phyloP scores from a whole-genome alignment of 2,329 filamentous ascomycete species.

The Fusarium agapanthi region DNA sequence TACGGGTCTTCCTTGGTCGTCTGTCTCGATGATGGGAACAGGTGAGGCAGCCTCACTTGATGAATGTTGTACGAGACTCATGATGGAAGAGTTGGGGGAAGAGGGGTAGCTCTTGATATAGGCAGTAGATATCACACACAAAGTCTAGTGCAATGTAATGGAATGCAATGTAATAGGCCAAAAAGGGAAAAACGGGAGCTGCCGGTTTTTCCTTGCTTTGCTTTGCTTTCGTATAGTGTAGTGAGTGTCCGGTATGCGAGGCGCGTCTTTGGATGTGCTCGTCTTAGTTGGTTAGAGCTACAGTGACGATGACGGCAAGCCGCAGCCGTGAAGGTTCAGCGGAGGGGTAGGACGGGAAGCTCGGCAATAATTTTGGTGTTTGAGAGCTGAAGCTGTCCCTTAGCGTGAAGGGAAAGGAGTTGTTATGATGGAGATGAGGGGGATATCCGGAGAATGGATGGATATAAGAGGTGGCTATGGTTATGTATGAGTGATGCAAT shows the following conservation, averaged over 20 bases:
- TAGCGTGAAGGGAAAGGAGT: neutral
- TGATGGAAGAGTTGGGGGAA: constrained; percentile 26
- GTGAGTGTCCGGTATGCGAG: neutral
- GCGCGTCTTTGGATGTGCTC: constrained; percentile 1
- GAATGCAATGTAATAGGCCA: neutral
- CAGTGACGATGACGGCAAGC: constrained; percentile 29
- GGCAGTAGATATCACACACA: neutral
- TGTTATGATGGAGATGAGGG: neutral
- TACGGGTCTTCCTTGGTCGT: constrained; percentile 40
- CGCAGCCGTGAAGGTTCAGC: constrained; percentile 16
- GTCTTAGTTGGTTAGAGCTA: constrained; percentile 19
- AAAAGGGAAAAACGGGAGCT: constrained; percentile 25
- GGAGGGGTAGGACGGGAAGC: constrained; percentile 25
- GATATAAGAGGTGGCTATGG: neutral
- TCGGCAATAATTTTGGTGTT: constrained; percentile 1
- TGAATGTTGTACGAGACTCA: constrained; percentile 34
- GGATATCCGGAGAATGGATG: neutral
- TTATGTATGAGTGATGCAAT: neutral
- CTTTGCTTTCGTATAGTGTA: neutral
- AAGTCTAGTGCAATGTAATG: neutral
- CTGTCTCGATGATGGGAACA: constrained; percentile 45
- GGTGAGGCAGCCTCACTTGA: constrained; percentile 36
- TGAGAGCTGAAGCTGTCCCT: neutral
- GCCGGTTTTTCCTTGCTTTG: constrained; percentile 4
- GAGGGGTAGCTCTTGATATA: constrained; percentile 18